Base-by-base conservation (phyloP, 345 rosid species). In the Hibiscus mutabilis region DNA sequence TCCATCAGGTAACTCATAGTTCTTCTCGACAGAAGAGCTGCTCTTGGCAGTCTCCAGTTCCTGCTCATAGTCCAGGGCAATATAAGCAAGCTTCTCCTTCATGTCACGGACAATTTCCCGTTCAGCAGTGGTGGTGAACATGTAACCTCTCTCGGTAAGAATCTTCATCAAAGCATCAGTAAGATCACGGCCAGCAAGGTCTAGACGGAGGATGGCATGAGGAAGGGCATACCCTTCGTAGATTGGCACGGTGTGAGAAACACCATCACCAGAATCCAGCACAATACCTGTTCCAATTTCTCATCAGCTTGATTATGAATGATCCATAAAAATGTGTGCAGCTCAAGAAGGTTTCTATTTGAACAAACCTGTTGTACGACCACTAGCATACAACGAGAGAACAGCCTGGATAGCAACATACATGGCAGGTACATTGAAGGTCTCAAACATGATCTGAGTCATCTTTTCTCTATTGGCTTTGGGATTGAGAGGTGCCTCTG, bases 371-470 rank as follows among this genome's bases (percentile, higher is more conserved):
- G 75, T 72, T 62, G 75, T 72, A 62, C 75, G 75, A 33, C 75
- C 75, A 72, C 75, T 72, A 24, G 75, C 75, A 61, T 72, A 72
- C 49, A 72, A 33, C 33, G 75, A 72, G 24, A 72, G 88, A 55
- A 92, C 98, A 35, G 95, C 98, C 82, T 92, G 97, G 64, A 90
- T 92, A 51, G 96, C 96, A 8, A 92, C 98, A 76, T 92, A 90
- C 96, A 92, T 92, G 19, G 96, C 96, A 3, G 97, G 97, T 13
- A 93, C 81, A 57, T 91, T 91, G 81, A 91, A 91, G 71, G 97
- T 91, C 84, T 92, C 97, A 47, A 91, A 91, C 97, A 92, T 92
- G 77, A 89, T 92, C 61, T 92, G 98, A 46, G 98, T 92, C 98
- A 93, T 93, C 75, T 72, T 72, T 24, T 72, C 75, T 49, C 75